A percentile compares a stretch with the other conserved stretches of the same genome.
These are phyloP conservation scores for Symbiodinium natans DNA, from an alignment of 73 alveolate genomes.

Conservation along the genomic window DNA sequence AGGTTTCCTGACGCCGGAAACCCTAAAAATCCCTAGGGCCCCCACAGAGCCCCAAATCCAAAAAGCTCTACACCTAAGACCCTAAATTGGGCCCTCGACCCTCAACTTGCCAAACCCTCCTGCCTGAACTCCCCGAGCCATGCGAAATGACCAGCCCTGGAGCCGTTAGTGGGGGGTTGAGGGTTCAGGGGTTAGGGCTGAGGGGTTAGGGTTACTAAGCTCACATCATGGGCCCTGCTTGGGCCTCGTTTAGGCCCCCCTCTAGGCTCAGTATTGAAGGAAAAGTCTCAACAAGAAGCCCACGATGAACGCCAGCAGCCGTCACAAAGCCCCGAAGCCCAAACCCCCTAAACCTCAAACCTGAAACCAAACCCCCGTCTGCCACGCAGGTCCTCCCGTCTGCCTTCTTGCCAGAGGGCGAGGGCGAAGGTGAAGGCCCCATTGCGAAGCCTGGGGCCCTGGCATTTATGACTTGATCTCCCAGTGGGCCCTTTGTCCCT, in stretches of 20 bases:
- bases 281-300: no score
- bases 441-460: not conserved
- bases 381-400: conserved; percentile 4
- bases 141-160: no score
- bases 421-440: not conserved
- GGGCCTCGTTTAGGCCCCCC: no score
- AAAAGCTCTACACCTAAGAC: not conserved
- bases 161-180: not conserved
- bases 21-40: no score
- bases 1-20: no score
- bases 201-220: not conserved
- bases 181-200: not conserved
- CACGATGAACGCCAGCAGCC: no score
- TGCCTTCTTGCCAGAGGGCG: conserved; percentile 36
- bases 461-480: no score
- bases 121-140: no score
- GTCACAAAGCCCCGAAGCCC: not conserved
- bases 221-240: no score
- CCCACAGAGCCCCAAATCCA: no score
- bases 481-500: not conserved
- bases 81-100: not conserved
- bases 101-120: not conserved
- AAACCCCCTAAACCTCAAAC: not conserved
- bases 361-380: not conserved
- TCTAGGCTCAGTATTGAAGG: no score